Conservation (phyloP, 345 rosid genomes). For the Sisymbrium irio region DNA sequence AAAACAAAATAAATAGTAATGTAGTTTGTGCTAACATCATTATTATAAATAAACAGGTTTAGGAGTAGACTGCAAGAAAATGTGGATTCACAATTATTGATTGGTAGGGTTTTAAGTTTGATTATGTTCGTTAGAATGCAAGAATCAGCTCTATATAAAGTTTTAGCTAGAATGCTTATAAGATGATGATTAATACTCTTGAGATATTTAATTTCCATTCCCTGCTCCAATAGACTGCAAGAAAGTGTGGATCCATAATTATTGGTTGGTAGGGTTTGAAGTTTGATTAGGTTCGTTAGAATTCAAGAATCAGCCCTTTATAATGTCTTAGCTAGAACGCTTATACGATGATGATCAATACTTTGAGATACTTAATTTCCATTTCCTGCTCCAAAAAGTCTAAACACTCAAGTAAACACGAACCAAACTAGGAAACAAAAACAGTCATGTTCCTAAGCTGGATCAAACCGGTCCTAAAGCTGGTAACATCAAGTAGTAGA, state of each 20-base stretch:
- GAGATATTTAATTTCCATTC: background rate
- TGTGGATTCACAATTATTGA: conserved; percentile 8
- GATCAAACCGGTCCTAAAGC: background rate
- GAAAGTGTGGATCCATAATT: too few relatives aligned
- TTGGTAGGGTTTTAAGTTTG: conserved; percentile 6
- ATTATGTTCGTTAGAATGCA: background rate
- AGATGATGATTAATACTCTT: background rate
- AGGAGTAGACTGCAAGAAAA: background rate
- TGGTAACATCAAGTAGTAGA: background rate
- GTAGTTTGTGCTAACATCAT: background rate
- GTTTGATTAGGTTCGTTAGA: too few relatives aligned
- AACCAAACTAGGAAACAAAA: background rate
- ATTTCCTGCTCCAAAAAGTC: too few relatives aligned
- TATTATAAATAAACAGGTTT: background rate
- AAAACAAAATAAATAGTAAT: background rate
- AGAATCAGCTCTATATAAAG: background rate
- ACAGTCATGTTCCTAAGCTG: background rate
- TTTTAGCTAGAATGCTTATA: background rate
- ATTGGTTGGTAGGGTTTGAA: too few relatives aligned
- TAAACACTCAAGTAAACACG: too few relatives aligned
- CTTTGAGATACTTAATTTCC: too few relatives aligned
- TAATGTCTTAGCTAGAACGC: too few relatives aligned
- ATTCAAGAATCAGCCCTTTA: too few relatives aligned
- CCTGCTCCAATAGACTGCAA: too few relatives aligned
- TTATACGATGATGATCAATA: too few relatives aligned